Evolutionary conservation across 192 early-diverging fungal genomes (phyloP), one percentile per base, ranked within the genome.

Genomic region (Gorgonomyces haynaldii): DNA sequence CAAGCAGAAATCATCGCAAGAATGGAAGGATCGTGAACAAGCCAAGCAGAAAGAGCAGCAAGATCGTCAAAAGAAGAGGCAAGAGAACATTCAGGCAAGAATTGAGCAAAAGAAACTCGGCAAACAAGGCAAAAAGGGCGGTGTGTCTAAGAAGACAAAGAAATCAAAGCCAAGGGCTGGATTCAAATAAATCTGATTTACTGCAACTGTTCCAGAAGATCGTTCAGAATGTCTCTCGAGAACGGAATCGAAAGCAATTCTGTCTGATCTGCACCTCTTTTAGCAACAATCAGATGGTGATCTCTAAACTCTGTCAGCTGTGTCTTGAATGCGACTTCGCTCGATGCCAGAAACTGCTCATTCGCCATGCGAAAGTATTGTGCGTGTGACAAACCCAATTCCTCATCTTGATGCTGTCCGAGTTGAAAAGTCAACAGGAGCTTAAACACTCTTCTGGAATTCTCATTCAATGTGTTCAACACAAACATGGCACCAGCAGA

Each of bases 301-400:
- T 95, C 91, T 23, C 78, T 66, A 60, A 94, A 95, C 64, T 98
- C 94, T 1, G 81, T 86, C 42, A 98, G 58, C 58, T 89, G 85
- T n/a, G 89, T 81, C 49, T 82, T 79, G 62, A 98, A 88, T 0
- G 82, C 86, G 39, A 85, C 54, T 19, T 87, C 85, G 50, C 72
- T 88, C 28, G 75, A 81, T 40, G 88, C 87, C 35, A 83, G 66
- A 50, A 93, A 98, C 45, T 74, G 68, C 40, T 94, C 86, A 23
- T 81, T 67, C 37, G 88, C 89, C 21, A 73, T 66, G 15, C 66
- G 62, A 64, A 80, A 91, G 42, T 81, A 82, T 13, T 60, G 59
- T 43, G 66, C 58, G 53, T 82, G 82, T 0, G 82, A 49, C 68
- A 98, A 64, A 62, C 89, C 49, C 50, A 37, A 2, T 42, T 58